A percentile compares a stretch with the other conserved stretches of the same genome.
These are phyloP conservation scores for Cytospora schulzeri DNA, from an alignment of 2,329 filamentous ascomycete genomes.

Conservation along the genomic window DNA sequence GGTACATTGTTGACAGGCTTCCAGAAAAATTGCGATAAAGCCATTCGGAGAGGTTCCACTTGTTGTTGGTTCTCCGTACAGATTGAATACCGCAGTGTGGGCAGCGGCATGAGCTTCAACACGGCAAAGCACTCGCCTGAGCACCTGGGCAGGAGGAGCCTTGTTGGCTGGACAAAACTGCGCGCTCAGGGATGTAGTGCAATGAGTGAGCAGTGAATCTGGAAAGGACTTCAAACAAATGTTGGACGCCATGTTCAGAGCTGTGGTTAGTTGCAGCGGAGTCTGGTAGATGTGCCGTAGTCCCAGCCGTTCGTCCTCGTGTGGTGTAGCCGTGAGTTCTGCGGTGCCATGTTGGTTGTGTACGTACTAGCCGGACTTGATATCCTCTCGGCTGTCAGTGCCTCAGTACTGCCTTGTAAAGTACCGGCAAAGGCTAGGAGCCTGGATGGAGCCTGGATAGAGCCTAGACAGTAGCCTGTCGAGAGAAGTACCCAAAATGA, in stretches of 20 bases:
- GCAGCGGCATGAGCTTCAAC: background rate
- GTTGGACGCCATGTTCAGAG: background rate
- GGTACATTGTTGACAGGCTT: background rate
- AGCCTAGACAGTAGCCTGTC: background rate
- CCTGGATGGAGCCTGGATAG: too few species aligned
- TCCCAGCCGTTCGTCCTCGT: background rate
- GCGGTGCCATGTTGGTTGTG: background rate
- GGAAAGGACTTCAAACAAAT: background rate
- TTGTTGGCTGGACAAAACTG: background rate
- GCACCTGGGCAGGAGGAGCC: background rate
- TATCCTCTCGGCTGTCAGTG: background rate
- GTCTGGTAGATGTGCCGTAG: background rate
- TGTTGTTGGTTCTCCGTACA: slow-evolving; percentile 1
- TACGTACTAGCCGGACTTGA: background rate
- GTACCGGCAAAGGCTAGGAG: background rate
- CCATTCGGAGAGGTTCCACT: background rate
- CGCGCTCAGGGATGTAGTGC: background rate
- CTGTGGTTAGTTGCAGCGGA: slow-evolving; percentile 3
- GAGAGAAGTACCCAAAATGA: background rate
- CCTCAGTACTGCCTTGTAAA: background rate
- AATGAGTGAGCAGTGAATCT: background rate
- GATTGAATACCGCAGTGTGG: background rate
- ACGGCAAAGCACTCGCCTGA: background rate
- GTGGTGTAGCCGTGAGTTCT: background rate
- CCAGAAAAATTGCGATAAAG: background rate